Evolutionary conservation across 1,284 basidiomycete genomes (phyloP).

Genomic region (Papiliotrema laurentii): DNA sequence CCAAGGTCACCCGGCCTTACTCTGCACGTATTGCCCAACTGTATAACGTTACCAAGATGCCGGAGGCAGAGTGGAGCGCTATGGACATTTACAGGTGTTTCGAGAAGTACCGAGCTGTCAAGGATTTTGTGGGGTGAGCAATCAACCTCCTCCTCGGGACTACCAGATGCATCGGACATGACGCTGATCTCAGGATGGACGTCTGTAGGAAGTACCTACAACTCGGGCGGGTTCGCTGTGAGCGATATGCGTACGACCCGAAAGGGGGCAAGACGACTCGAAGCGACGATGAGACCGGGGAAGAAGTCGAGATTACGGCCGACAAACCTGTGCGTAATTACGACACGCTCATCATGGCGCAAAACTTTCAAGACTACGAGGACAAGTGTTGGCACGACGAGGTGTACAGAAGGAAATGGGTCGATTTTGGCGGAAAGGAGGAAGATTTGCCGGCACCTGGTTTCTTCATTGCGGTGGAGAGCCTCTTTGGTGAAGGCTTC

Average conservation of each 20-base stretch:
- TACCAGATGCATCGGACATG: not conserved
- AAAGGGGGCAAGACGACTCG: slow-evolving; percentile 25
- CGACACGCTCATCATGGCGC: slow-evolving; percentile 21
- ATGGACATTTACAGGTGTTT: slow-evolving; percentile 18
- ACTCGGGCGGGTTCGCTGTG: slow-evolving; percentile 30
- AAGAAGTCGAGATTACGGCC: slow-evolving; percentile 13
- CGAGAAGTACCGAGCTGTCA: slow-evolving; percentile 18
- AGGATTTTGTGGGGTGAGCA: slow-evolving; percentile 32
- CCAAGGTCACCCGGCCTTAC: too few relatives aligned
- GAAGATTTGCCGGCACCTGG: too few relatives aligned
- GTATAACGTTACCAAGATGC: too few relatives aligned
- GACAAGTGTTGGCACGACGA: slow-evolving; percentile 19
- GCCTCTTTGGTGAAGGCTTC: too few relatives aligned
- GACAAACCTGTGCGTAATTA: slow-evolving; percentile 25
- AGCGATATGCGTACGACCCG: slow-evolving; percentile 27
- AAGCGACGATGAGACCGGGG: not conserved
- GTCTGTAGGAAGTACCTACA: slow-evolving; percentile 31
- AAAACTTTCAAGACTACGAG: slow-evolving; percentile 18
- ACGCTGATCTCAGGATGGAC: slow-evolving; percentile 23
- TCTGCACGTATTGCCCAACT: too few relatives aligned
- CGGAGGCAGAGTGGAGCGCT: too few relatives aligned
- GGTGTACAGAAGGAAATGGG: slow-evolving; percentile 19
- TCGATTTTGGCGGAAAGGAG: slow-evolving; percentile 12
- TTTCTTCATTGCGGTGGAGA: too few relatives aligned
- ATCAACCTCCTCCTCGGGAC: too few relatives aligned